Percentiles rank a stretch among this genome's conserved stretches.
Evolutionary conservation across 208 protist genomes (phyloP).

Genomic region (Trypanosoma grayi): DNA sequence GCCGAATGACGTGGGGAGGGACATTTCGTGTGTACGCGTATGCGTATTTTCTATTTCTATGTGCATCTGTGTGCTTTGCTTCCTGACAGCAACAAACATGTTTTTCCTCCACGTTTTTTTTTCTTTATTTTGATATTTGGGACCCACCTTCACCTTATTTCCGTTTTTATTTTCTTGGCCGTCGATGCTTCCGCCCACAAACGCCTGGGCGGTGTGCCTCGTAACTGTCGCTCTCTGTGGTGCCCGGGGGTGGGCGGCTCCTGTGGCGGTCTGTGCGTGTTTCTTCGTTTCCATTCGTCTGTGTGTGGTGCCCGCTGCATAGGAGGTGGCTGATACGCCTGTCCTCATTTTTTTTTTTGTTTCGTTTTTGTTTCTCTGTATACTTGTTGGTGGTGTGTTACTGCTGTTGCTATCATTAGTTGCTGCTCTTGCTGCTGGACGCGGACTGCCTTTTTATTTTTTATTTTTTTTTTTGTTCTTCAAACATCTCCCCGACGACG

Average conservation of each 20-base stretch:
- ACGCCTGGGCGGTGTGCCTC: neutral
- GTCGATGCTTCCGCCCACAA: neutral
- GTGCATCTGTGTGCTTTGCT: neutral
- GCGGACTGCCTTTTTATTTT: too few relatives aligned
- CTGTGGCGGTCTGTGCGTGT: neutral
- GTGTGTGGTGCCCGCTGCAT: neutral
- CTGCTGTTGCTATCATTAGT: neutral
- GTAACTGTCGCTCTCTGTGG: neutral
- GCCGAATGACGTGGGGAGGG: neutral
- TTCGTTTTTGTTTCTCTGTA: too few relatives aligned
- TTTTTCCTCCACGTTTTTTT: constrained; percentile 17
- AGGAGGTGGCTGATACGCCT: neutral
- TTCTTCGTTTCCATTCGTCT: neutral
- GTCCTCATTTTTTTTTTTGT: constrained; percentile 1
- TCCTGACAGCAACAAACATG: too few relatives aligned
- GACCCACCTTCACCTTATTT: neutral
- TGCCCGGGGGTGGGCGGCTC: neutral
- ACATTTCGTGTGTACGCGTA: neutral
- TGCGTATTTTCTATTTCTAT: constrained; percentile 24
- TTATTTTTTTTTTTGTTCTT: too few relatives aligned
- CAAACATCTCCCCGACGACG: too few relatives aligned
- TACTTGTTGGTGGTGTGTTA: neutral
- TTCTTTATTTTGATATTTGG: constrained; percentile 1
- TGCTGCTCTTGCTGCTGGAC: too few relatives aligned
- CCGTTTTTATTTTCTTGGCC: neutral